Evolutionary conservation across 2,329 filamentous ascomycete genomes (phyloP), one percentile per base, ranked within the genome.

Genomic region (Gaeumannomyces sp.): DNA sequence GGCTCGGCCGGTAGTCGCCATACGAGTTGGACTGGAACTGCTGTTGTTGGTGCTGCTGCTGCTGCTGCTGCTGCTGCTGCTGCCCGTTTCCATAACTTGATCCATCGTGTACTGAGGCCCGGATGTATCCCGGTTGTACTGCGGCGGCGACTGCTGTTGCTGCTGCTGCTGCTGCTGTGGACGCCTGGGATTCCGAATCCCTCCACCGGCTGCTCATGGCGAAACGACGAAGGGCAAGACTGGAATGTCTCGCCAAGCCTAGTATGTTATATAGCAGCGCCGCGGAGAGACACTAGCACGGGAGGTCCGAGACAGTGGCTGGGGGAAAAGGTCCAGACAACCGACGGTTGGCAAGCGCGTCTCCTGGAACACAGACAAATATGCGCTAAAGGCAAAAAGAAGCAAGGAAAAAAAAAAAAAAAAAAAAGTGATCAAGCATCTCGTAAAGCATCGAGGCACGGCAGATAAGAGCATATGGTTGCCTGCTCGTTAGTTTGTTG

Each of bases 111-210:
- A 27, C 61, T 58, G 59, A 10, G 16, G n/a, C n/a, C 13, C 13
- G 16, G 50, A 31, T n/a, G 27, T 63, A 25, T 45, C 29, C 50
- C 3, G 45, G 50, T 33, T 58, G 14, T 57, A 56, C 6, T 29
- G 29, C 53, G 27, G 61, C 27, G 22, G 25, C 50, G 53, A 33
- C 6, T 28, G 29, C 50, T n/a, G n/a, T 19, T 29, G 61, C 19
- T 45, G 38, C 61, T 62, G 61, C 61, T 28, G 33, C 11, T n/a
- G n/a, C n/a, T n/a, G n/a, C n/a, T n/a, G n/a, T n/a, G n/a, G 45
- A 22, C 2, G 19, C 45, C 22, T n/a, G 45, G 45, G 56, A 25
- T 27, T 28, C 56, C n/a, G 56, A n/a, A 11, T 59, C 25, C 28
- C 45, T 53, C 45, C 45, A 53, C 22, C 19, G 45, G 45, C 45